Evolutionary conservation across 2,329 filamentous ascomycete genomes (phyloP).

Genomic region (Magnaporthales sp.): DNA sequence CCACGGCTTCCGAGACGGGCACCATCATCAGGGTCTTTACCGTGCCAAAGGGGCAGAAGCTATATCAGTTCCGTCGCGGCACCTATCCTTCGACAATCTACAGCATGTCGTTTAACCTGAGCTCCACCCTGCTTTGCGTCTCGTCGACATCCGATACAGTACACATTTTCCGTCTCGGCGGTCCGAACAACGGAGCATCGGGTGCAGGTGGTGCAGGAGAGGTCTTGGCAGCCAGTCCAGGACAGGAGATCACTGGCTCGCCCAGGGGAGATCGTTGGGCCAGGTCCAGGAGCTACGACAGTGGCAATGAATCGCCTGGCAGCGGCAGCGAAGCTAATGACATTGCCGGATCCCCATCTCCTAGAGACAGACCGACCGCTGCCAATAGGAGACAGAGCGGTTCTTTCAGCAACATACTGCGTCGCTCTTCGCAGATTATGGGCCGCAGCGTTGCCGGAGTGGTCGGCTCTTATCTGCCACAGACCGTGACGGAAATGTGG

Average conservation of each 20-base stretch:
- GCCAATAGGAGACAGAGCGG: constrained; percentile 49
- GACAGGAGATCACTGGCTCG: constrained; percentile 20
- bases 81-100: constrained; percentile 95
- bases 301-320: constrained; percentile 41
- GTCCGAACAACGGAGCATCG: constrained; percentile 29
- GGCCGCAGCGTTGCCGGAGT: constrained; percentile 81
- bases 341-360: constrained; percentile 15
- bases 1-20: constrained; percentile 93
- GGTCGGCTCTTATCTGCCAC: constrained; percentile 84
- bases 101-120: constrained; percentile 98
- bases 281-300: constrained; percentile 45
- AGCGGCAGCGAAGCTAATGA: constrained; percentile 39
- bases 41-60: constrained; percentile 80
- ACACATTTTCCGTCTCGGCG: constrained; percentile 80
- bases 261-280: constrained; percentile 42
- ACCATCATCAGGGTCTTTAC: constrained; percentile 96
- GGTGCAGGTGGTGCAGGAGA: background rate
- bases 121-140: constrained; percentile 85
- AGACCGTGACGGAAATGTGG: constrained; percentile 96
- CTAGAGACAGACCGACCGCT: constrained; percentile 12
- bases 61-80: constrained; percentile 92
- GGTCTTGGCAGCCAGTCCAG: constrained; percentile 17
- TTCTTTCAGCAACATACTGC: constrained; percentile 80
- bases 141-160: constrained; percentile 95
- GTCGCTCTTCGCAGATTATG: constrained; percentile 92